Conservation (phyloP, 2,329 filamentous ascomycete genomes). For the Xylaria sp. region DNA sequence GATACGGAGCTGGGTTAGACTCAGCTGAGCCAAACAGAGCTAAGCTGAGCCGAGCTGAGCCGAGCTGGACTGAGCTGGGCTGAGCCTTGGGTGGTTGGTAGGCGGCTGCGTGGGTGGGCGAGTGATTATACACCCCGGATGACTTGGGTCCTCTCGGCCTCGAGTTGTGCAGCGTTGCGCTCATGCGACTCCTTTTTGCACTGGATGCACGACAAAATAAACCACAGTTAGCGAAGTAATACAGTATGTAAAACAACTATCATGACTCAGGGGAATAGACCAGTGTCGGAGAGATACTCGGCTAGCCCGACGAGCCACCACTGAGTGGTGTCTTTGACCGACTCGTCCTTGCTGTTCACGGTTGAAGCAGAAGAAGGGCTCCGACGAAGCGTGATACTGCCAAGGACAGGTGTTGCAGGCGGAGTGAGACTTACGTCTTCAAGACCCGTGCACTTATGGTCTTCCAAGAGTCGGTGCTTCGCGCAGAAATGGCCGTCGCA, state of each 20-base stretch:
- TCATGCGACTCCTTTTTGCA: slow-evolving; percentile 98
- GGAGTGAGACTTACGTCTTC: slow-evolving; percentile 76
- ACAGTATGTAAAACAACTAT: neutral
- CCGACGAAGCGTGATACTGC: neutral
- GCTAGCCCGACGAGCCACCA: slow-evolving; percentile 59
- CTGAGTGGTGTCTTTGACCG: slow-evolving; percentile 32
- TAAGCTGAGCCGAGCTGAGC: slow-evolving; percentile 1
- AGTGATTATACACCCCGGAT: slow-evolving; percentile 84
- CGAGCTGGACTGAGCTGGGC: neutral
- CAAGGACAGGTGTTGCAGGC: slow-evolving; percentile 25
- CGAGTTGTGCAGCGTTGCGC: slow-evolving; percentile 90
- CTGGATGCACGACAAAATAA: slow-evolving; percentile 56
- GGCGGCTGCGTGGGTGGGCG: neutral
- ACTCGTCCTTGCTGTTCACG: neutral
- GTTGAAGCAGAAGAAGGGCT: neutral
- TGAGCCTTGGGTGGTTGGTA: neutral
- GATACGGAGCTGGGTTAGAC: neutral
- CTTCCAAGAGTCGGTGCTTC: slow-evolving; percentile 92
- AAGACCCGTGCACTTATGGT: slow-evolving; percentile 90
- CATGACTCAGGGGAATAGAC: slow-evolving; percentile 43
- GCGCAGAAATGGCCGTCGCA: slow-evolving; percentile 94
- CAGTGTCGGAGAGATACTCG: slow-evolving; percentile 49
- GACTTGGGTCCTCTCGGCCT: slow-evolving; percentile 91
- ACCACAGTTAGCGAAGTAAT: slow-evolving; percentile 48
- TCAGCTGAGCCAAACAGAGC: neutral